A percentile compares a stretch with the other conserved stretches of the same genome.
phyloP scores from a whole-genome alignment of 2,329 filamentous ascomycete genomes.

The Aspergillus bombycis region DNA sequence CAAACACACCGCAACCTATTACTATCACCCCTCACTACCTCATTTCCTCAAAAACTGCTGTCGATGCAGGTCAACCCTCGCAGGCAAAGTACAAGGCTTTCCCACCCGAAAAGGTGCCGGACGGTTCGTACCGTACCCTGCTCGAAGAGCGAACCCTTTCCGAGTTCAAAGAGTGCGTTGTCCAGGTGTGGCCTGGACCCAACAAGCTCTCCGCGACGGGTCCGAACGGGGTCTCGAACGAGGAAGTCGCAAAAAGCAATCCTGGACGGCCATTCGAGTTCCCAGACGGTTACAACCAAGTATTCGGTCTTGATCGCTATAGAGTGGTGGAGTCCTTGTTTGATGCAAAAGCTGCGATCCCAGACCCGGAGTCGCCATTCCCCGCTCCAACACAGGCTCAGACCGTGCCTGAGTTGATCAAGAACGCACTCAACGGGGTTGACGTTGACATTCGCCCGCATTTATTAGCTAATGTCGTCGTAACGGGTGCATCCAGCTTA shows the following conservation, averaged over 20 bases:
- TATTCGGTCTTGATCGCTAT: slow-evolving; percentile 88
- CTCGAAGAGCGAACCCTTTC: slow-evolving; percentile 92
- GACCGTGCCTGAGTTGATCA: slow-evolving; percentile 82
- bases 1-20: slow-evolving; percentile 67
- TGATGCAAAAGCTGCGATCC: slow-evolving; percentile 76
- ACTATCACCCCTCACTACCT: slow-evolving; percentile 83
- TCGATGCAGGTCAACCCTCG: slow-evolving; percentile 80
- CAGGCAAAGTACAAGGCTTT: slow-evolving; percentile 77
- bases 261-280: slow-evolving; percentile 93
- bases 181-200: slow-evolving; percentile 88
- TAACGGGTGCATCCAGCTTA: slow-evolving; percentile 85
- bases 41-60: slow-evolving; percentile 82
- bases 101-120: slow-evolving; percentile 58
- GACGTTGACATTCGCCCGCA: slow-evolving; percentile 87
- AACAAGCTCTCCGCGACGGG: slow-evolving; percentile 61
- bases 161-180: slow-evolving; percentile 97
- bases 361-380: slow-evolving; percentile 47
- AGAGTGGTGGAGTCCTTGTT: slow-evolving; percentile 86
- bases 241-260: slow-evolving; percentile 72
- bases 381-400: slow-evolving; percentile 68
- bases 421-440: slow-evolving; percentile 73
- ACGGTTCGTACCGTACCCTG: slow-evolving; percentile 74
- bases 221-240: slow-evolving; percentile 64
- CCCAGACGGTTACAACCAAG: slow-evolving; percentile 93
- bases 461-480: slow-evolving; percentile 85